These are phyloP conservation scores for Skeletonema marinoi DNA, from an alignment of 108 stramenopile genomes.

Conservation along the genomic window DNA sequence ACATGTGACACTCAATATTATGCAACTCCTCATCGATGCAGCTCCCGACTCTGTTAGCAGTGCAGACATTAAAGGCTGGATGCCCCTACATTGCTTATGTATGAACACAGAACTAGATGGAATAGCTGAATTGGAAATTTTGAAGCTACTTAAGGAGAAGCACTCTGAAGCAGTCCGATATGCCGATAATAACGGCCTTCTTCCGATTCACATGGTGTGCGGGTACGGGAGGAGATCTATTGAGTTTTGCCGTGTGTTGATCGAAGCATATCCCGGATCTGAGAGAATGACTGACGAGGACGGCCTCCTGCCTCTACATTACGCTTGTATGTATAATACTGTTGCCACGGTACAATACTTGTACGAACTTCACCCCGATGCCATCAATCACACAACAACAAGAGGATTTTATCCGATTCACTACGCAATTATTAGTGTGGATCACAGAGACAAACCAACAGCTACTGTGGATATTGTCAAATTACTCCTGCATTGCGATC, in stretches of 20 bases:
- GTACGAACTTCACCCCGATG: neutral
- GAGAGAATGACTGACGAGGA: neutral
- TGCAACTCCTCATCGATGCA: conserved; percentile 11
- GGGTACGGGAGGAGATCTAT: too few species aligned
- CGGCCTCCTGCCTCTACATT: neutral
- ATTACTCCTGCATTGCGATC: too few species aligned
- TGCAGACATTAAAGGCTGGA: neutral
- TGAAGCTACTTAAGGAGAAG: too few species aligned
- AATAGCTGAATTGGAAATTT: too few species aligned
- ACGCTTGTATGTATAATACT: neutral
- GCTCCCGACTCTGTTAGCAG: neutral
- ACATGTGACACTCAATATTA: neutral
- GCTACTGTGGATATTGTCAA: too few species aligned
- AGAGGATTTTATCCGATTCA: neutral
- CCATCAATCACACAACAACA: neutral
- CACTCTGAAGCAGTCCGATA: too few species aligned
- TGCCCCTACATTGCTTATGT: neutral
- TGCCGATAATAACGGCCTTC: too few species aligned
- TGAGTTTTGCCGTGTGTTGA: too few species aligned
- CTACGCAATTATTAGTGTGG: neutral
- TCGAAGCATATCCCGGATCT: too few species aligned
- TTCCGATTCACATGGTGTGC: too few species aligned
- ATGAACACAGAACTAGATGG: too few species aligned
- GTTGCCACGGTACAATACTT: neutral
- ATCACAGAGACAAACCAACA: neutral